phyloP scores from a whole-genome alignment of 176 grass and related monocot genomes.

The Melocanna baccifera region DNA sequence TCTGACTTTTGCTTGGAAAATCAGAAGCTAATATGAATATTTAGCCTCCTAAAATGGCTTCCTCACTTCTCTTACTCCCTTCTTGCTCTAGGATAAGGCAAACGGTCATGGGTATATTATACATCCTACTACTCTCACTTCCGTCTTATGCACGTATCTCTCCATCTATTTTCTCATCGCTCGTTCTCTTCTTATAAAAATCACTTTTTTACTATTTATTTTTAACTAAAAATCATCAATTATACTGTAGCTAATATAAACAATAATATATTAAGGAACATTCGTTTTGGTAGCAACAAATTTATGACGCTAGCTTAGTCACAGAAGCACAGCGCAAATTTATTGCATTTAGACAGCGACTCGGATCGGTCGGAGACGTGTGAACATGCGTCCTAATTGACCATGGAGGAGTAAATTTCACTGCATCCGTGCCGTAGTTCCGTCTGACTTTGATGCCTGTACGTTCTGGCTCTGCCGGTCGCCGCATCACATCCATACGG shows the following conservation, averaged over 20 bases:
- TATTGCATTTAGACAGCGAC: background rate
- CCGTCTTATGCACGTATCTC: no score
- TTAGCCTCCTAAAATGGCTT: no score
- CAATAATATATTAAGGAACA: background rate
- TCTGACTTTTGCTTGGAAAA: no score
- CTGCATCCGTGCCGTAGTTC: background rate
- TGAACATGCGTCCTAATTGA: constrained; percentile 1
- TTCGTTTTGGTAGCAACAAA: background rate
- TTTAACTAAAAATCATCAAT: no score
- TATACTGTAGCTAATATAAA: no score
- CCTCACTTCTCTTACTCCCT: no score
- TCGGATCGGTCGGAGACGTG: background rate
- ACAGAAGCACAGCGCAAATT: background rate
- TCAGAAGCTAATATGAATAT: no score
- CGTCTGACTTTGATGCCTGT: constrained; percentile 16
- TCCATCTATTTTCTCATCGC: no score
- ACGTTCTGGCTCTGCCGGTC: background rate
- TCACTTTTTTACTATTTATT: no score
- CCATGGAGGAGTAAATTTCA: background rate
- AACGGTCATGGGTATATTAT: fast-evolving
- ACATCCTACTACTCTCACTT: no score
- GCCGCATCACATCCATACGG: background rate
- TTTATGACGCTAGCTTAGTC: background rate
- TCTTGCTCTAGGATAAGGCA: no score
- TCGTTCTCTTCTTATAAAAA: no score